phyloP scores from a whole-genome alignment of 495 filamentous ascomycete species.

The Xylaria cubensis region DNA sequence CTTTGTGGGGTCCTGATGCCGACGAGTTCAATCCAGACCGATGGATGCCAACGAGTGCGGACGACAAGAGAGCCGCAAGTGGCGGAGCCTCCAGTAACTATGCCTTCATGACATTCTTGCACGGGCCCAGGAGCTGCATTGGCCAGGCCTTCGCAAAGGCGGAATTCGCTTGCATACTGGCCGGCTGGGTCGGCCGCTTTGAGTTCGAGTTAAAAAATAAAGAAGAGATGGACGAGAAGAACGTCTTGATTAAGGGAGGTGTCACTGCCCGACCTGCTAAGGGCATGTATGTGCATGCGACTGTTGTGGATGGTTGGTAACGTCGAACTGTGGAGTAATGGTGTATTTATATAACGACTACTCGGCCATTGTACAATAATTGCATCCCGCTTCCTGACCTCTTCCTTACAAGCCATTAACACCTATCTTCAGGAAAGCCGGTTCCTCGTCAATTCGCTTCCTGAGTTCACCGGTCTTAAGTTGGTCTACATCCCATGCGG shows the following conservation, averaged over 20 bases:
- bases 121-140: constrained; percentile 67
- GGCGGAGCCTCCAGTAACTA: constrained; percentile 64
- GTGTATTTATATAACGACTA: constrained; percentile 18
- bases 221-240: constrained; percentile 58
- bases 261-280: constrained; percentile 69
- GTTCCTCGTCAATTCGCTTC: constrained; percentile 45
- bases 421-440: constrained; percentile 36
- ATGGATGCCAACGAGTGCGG: constrained; percentile 57
- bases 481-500: constrained; percentile 63
- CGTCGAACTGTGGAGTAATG: not conserved
- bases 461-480: constrained; percentile 43
- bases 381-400: not conserved
- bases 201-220: constrained; percentile 68
- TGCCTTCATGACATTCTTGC: constrained; percentile 66
- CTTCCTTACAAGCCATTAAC: constrained; percentile 35
- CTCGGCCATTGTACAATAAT: constrained; percentile 14
- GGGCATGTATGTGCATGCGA: constrained; percentile 69
- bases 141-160: constrained; percentile 77
- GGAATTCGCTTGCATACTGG: constrained; percentile 84
- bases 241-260: constrained; percentile 63
- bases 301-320: constrained; percentile 69
- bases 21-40: constrained; percentile 65
- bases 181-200: constrained; percentile 74
- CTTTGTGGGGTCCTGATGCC: constrained; percentile 65
- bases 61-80: constrained; percentile 44